Evolutionary conservation across 352 stramenopile species (phyloP).

Genomic region (Phytopythium aichiense): DNA sequence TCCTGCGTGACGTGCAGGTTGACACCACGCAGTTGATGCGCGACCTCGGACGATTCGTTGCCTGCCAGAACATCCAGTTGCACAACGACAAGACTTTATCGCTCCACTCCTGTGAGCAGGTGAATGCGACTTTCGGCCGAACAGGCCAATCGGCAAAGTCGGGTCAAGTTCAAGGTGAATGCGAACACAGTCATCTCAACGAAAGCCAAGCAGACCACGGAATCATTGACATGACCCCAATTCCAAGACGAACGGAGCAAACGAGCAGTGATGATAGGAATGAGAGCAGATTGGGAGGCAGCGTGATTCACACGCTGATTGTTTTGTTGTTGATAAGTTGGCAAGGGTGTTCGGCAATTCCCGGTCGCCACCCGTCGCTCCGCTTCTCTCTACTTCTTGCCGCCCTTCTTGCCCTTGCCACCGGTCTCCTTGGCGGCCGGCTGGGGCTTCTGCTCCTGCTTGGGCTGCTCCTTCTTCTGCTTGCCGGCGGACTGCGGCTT

Average conservation of each 20-base stretch:
- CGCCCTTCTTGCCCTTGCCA: constrained; percentile 12
- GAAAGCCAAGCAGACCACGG: neutral
- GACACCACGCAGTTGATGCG: constrained; percentile 17
- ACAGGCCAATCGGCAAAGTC: constrained; percentile 24
- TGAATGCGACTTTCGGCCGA: constrained; percentile 17
- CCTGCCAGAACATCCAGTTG: constrained; percentile 17
- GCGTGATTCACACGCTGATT: neutral
- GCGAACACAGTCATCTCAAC: too few species aligned
- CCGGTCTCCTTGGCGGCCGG: neutral
- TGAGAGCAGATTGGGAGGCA: neutral
- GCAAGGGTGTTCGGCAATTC: neutral
- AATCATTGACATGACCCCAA: neutral
- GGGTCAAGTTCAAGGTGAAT: constrained; percentile 12
- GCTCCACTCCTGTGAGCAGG: constrained; percentile 12
- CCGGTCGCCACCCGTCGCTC: neutral
- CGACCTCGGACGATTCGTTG: constrained; percentile 21
- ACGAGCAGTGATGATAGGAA: neutral
- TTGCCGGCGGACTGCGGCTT: neutral
- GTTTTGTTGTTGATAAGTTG: neutral
- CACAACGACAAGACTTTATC: constrained; percentile 24
- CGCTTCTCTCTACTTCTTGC: constrained; percentile 2
- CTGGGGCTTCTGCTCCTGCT: constrained; percentile 6
- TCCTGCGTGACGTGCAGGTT: constrained; percentile 16
- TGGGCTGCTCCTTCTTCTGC: constrained; percentile 3
- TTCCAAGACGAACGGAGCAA: neutral